Evolutionary conservation across 768 basidiomycete species (phyloP).

Genomic region (Exsudoporus frostii): DNA sequence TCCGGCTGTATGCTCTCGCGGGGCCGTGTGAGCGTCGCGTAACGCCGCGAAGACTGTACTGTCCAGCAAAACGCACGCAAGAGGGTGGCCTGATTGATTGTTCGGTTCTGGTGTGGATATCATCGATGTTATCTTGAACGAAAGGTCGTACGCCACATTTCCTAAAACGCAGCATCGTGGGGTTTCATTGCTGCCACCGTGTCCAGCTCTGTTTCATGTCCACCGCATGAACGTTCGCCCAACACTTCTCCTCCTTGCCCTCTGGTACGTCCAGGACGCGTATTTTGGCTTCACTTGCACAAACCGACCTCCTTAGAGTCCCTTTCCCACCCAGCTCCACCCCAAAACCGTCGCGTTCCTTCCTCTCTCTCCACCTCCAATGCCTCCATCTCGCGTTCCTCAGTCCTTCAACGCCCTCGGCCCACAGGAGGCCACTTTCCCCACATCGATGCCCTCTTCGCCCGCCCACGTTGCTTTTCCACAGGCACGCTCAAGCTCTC

Average conservation of each 20-base stretch:
- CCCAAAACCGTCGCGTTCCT: conserved; percentile 14
- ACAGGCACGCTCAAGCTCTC: conserved; percentile 57
- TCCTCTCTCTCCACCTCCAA: conserved; percentile 18
- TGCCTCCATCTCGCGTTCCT: conserved; percentile 51
- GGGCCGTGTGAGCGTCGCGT: neutral
- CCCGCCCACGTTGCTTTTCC: conserved; percentile 39
- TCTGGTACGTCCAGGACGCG: conserved; percentile 16
- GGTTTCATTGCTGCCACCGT: neutral
- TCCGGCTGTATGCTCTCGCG: neutral
- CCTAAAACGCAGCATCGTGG: conserved; percentile 17
- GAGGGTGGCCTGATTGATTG: neutral
- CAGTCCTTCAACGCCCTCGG: conserved; percentile 39
- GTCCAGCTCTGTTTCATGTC: conserved; percentile 18
- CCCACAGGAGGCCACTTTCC: conserved; percentile 31
- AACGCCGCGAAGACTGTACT: neutral
- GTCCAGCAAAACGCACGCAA: neutral
- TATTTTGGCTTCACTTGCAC: neutral
- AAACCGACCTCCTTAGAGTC: neutral
- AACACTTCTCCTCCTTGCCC: neutral
- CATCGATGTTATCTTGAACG: neutral
- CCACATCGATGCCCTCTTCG: conserved; percentile 28
- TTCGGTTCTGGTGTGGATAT: neutral
- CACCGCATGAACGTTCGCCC: conserved; percentile 10
- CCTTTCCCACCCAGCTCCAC: neutral
- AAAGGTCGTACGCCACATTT: conserved; percentile 18